Evolutionary conservation across 352 stramenopile species (phyloP).

Genomic region (Pythium volutum): DNA sequence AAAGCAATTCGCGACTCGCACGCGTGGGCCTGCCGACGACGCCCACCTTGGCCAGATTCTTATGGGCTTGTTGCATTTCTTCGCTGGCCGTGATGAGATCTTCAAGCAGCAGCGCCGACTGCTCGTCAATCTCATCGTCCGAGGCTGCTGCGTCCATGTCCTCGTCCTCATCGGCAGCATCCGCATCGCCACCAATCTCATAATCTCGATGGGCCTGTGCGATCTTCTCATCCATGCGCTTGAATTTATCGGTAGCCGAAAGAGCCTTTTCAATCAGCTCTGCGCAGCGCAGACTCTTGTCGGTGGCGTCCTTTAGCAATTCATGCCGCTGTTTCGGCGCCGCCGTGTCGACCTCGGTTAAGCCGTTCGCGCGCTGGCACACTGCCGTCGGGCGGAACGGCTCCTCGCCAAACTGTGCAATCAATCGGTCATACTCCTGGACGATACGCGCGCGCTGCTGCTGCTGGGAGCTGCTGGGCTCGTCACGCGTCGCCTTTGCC

Average conservation of each 20-base stretch:
- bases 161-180: constrained; percentile 36
- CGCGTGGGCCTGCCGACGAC: constrained; percentile 46
- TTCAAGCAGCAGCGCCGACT: constrained; percentile 51
- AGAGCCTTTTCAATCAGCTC: constrained; percentile 78
- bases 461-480: neutral
- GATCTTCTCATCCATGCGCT: constrained; percentile 45
- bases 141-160: constrained; percentile 32
- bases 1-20: constrained; percentile 54
- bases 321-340: constrained; percentile 32
- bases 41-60: constrained; percentile 47
- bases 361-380: constrained; percentile 37
- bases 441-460: constrained; percentile 15
- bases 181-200: constrained; percentile 14
- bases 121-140: constrained; percentile 30
- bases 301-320: constrained; percentile 36
- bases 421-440: constrained; percentile 53
- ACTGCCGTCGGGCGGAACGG: constrained; percentile 34
- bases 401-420: constrained; percentile 58
- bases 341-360: constrained; percentile 25
- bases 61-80: constrained; percentile 43
- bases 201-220: constrained; percentile 23
- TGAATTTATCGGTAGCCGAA: constrained; percentile 41
- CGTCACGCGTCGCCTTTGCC: neutral
- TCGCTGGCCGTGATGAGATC: constrained; percentile 54
- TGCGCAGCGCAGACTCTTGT: constrained; percentile 68